Conservation (phyloP, 2,329 filamentous ascomycete genomes). For the Myriosclerotinia scirpicola region DNA sequence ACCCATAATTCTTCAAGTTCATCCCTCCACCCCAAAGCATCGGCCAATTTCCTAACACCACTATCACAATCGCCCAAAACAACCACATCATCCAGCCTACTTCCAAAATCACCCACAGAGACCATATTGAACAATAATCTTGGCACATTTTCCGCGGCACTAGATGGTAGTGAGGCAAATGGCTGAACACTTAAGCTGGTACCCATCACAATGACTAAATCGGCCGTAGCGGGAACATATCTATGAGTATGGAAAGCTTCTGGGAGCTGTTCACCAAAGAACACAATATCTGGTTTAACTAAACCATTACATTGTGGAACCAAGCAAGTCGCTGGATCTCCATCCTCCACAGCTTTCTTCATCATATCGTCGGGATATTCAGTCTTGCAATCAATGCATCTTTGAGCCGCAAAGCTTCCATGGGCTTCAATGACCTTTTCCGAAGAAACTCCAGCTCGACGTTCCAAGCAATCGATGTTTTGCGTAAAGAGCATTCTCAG, state of each 20-base stretch:
- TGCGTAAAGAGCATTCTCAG: conserved; percentile 90
- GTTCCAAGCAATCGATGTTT: conserved; percentile 95
- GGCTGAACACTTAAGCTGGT: conserved; percentile 87
- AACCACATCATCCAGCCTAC: conserved; percentile 78
- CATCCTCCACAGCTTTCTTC: conserved; percentile 64
- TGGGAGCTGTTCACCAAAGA: conserved; percentile 76
- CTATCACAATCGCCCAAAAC: conserved; percentile 79
- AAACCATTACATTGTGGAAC: conserved; percentile 65
- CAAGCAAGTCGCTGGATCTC: conserved; percentile 69
- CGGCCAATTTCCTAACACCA: conserved; percentile 75
- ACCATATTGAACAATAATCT: conserved; percentile 87
- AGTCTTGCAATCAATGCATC: conserved; percentile 83
- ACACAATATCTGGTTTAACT: conserved; percentile 79
- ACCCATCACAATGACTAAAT: conserved; percentile 82
- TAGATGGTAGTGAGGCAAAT: conserved; percentile 76
- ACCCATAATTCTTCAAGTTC: conserved; percentile 80
- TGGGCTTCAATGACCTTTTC: conserved; percentile 90
- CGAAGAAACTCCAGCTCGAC: conserved; percentile 76
- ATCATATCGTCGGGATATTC: conserved; percentile 73
- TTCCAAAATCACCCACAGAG: conserved; percentile 75
- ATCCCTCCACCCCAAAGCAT: conserved; percentile 78
- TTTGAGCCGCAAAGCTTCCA: conserved; percentile 88
- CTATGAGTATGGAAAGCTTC: conserved; percentile 61
- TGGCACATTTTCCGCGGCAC: conserved; percentile 62
- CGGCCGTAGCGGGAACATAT: conserved; percentile 59